These are phyloP conservation scores for Amorphotheca resinae DNA, from an alignment of 495 filamentous ascomycete genomes.

Conservation along the genomic window DNA sequence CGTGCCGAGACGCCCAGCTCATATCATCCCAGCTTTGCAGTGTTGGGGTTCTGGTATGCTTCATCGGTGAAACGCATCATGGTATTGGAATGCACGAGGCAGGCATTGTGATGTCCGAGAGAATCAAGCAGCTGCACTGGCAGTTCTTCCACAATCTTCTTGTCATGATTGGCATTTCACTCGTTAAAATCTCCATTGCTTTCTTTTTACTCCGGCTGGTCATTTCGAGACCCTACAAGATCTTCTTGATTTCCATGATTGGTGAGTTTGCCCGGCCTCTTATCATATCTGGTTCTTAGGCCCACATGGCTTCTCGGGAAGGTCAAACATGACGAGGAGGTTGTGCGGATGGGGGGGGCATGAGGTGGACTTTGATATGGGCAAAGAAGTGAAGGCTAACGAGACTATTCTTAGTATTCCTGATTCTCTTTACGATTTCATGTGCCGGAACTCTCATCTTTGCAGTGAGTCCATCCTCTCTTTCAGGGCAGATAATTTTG, in stretches of 20 bases:
- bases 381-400: no score
- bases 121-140: slow-evolving; percentile 25
- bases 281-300: no score
- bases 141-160: slow-evolving; percentile 27
- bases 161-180: slow-evolving; percentile 20
- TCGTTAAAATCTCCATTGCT: slow-evolving; percentile 12
- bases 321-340: no score
- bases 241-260: slow-evolving; percentile 19
- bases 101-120: slow-evolving; percentile 19
- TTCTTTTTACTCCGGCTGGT: slow-evolving; percentile 29
- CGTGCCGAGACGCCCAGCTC: no score
- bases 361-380: no score
- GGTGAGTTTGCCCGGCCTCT: no score
- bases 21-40: slow-evolving; percentile 7
- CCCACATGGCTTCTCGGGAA: no score
- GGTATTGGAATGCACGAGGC: slow-evolving; percentile 28
- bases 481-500: no score
- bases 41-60: slow-evolving; percentile 9
- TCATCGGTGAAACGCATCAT: slow-evolving; percentile 20
- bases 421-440: slow-evolving; percentile 24
- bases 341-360: no score
- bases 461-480: no score
- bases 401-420: slow-evolving; percentile 23
- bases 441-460: slow-evolving; percentile 26
- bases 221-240: slow-evolving; percentile 21